Conservation (phyloP, 768 basidiomycete species). For the Steccherinum ochraceum region DNA sequence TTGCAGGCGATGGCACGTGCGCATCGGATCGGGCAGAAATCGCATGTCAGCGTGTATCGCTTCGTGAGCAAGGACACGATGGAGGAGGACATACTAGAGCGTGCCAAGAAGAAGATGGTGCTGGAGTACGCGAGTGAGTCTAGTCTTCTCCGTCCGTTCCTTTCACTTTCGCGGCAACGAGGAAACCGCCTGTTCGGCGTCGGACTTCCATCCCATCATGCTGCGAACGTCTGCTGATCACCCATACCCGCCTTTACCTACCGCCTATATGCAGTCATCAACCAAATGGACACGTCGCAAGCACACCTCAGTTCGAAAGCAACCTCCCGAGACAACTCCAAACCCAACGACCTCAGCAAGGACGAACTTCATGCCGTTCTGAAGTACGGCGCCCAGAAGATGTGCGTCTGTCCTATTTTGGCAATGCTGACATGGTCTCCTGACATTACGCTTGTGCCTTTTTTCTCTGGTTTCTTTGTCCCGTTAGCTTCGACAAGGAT, state of each 20-base stretch:
- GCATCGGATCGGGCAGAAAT: conserved; percentile 98
- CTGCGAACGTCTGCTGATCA: conserved; percentile 2
- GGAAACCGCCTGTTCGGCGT: background rate
- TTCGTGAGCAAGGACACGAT: conserved; percentile 99
- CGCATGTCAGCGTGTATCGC: conserved; percentile 96
- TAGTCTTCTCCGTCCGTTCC: conserved; percentile 5
- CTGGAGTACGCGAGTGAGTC: conserved; percentile 96
- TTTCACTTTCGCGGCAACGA: background rate
- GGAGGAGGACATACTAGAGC: conserved; percentile 97
- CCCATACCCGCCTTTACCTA: conserved; percentile 4
- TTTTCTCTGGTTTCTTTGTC: conserved; percentile 11
- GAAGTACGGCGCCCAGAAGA: conserved; percentile 98
- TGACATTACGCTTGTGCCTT: conserved; percentile 4
- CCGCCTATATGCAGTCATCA: conserved; percentile 66
- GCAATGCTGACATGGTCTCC: background rate
- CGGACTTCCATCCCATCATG: background rate
- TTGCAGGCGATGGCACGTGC: conserved; percentile 99
- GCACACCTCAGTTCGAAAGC: conserved; percentile 87
- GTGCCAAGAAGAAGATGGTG: conserved; percentile 99
- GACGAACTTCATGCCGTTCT: conserved; percentile 96
- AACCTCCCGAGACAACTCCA: conserved; percentile 56
- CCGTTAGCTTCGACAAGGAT: conserved; percentile 89
- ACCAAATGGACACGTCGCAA: conserved; percentile 99
- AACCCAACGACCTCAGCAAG: conserved; percentile 84
- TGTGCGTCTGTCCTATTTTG: conserved; percentile 47